Conservation (phyloP, 1,139 yeast species). For the Lodderomyces pseudojiufengensis region DNA sequence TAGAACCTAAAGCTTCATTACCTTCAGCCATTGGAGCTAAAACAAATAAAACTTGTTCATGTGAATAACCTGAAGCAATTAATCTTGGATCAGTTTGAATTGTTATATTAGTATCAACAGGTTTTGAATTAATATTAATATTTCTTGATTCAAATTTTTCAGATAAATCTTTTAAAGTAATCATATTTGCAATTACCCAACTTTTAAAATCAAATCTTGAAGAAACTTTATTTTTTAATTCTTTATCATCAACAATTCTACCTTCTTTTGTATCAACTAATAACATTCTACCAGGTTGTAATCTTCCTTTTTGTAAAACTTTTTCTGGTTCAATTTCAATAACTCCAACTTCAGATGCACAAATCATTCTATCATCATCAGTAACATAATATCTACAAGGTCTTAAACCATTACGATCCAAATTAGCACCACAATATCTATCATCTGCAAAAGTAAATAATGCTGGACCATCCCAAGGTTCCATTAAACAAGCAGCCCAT, state of each 20-base stretch:
- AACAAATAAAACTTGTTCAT: conserved; percentile 80
- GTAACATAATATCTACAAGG: conserved; percentile 98
- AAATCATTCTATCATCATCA: conserved; percentile 90
- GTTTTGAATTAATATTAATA: conserved; percentile 28
- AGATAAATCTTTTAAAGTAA: conserved; percentile 73
- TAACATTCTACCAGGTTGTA: conserved; percentile 95
- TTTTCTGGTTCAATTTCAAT: conserved; percentile 82
- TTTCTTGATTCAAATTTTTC: conserved; percentile 54
- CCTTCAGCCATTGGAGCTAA: conserved; percentile 96
- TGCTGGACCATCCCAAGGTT: conserved; percentile 99
- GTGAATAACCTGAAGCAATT: conserved; percentile 85
- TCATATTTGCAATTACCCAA: conserved; percentile 85
- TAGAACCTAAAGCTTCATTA: conserved; percentile 93
- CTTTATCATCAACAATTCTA: conserved; percentile 87
- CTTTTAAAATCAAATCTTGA: conserved; percentile 86
- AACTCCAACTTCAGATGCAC: conserved; percentile 98
- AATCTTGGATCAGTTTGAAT: conserved; percentile 82
- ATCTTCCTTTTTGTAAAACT: conserved; percentile 85
- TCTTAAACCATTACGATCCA: conserved; percentile 95
- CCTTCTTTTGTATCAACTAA: conserved; percentile 93
- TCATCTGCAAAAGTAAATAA: conserved; percentile 96
- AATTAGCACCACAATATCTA: conserved; percentile 95
- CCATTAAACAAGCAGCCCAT: conserved; percentile 99
- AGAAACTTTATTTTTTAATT: conserved; percentile 78
- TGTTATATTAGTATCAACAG: conserved; percentile 24